phyloP scores from a whole-genome alignment of 257 asterid genomes.

The Anisodus tanguticus region DNA sequence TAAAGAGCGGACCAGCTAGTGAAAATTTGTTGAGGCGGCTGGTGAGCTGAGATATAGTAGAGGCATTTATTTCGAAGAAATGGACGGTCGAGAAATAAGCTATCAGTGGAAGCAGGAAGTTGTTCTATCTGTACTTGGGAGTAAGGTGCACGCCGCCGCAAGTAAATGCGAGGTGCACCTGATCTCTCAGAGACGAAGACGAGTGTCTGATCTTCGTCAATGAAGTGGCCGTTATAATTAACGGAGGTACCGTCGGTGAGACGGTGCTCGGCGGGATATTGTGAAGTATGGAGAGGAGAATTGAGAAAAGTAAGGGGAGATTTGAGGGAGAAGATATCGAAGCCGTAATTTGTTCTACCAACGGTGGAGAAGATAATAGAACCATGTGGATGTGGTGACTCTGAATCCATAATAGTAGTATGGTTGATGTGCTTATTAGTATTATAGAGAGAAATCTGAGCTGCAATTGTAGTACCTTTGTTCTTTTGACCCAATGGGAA shows the following conservation, averaged over 20 bases:
- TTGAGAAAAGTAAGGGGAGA: constrained; percentile 36
- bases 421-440: background rate
- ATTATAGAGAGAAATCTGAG: background rate
- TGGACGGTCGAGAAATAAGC: constrained; percentile 79
- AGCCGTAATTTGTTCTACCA: constrained; percentile 67
- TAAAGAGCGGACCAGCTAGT: constrained; percentile 73
- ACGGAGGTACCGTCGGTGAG: constrained; percentile 72
- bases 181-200: constrained; percentile 69
- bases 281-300: background rate
- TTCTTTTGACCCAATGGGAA: too few relatives aligned
- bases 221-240: constrained; percentile 67
- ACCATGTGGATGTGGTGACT: constrained; percentile 45
- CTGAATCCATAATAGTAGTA: background rate
- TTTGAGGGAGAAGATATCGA: constrained; percentile 65
- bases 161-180: constrained; percentile 61
- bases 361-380: constrained; percentile 68
- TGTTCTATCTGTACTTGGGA: constrained; percentile 35
- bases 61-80: constrained; percentile 45
- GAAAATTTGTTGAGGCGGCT: constrained; percentile 52
- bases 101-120: constrained; percentile 32
- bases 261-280: constrained; percentile 45
- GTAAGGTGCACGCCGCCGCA: constrained; percentile 32
- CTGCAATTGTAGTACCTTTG: background rate
- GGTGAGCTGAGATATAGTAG: constrained; percentile 71
- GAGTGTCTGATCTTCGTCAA: constrained; percentile 44